phyloP scores from a whole-genome alignment of 148 eudicot species.

The Oxyria digyna region DNA sequence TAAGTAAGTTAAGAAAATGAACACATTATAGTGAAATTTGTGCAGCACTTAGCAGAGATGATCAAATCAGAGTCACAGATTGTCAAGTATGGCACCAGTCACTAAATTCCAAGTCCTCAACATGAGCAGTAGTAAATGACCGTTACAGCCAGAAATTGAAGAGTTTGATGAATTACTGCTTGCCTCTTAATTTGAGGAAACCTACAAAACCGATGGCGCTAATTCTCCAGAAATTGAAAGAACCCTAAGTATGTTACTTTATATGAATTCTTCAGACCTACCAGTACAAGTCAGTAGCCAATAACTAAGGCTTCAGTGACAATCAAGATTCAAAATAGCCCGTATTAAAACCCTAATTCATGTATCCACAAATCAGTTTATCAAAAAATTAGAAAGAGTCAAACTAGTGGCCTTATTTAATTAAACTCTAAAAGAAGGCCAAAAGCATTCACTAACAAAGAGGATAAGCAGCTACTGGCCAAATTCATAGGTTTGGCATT shows the following conservation, averaged over 20 bases:
- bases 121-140: too few species aligned
- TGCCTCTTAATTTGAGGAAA: slow-evolving; percentile 56
- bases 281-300: too few species aligned
- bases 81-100: too few species aligned
- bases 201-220: slow-evolving; percentile 98
- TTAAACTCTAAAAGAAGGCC: background rate
- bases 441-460: background rate
- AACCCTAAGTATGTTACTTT: too few species aligned
- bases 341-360: slow-evolving; percentile 1
- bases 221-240: too few species aligned
- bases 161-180: slow-evolving; percentile 72
- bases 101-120: too few species aligned
- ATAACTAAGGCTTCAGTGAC: slow-evolving; percentile 1
- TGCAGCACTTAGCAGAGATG: too few species aligned
- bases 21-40: too few species aligned
- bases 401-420: background rate
- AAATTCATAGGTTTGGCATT: background rate
- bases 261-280: too few species aligned
- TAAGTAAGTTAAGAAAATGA: too few species aligned
- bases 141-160: slow-evolving; percentile 91
- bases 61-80: too few species aligned
- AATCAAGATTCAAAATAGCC: background rate
- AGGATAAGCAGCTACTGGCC: background rate
- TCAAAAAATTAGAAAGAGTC: background rate
- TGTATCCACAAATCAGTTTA: background rate